A percentile compares a stretch with the other conserved stretches of the same genome.
Evolutionary conservation across 2,329 filamentous ascomycete species (phyloP).

Genomic region (Fusarium goolgardi): DNA sequence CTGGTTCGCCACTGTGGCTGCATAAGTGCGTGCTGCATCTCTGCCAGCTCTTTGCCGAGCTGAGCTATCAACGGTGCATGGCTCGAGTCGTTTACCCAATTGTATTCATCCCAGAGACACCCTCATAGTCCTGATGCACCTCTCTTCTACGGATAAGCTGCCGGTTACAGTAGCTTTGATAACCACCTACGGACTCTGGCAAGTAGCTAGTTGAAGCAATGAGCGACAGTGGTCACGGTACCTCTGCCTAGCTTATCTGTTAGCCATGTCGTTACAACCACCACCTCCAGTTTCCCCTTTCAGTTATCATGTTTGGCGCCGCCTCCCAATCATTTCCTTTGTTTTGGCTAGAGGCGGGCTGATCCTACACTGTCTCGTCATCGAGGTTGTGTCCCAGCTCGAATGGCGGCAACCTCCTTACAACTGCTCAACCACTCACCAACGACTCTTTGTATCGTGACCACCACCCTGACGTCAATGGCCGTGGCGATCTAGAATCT

Average conservation of each 20-base stretch:
- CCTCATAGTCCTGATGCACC: constrained; percentile 8
- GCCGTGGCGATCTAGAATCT: constrained; percentile 35
- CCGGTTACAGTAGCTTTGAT: constrained; percentile 19
- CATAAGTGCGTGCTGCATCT: constrained; percentile 1
- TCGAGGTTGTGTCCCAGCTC: constrained; percentile 15
- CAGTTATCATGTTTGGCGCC: constrained; percentile 3
- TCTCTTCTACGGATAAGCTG: constrained; percentile 7
- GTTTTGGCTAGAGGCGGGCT: constrained; percentile 21
- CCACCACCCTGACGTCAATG: constrained; percentile 49
- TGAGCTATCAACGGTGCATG: constrained; percentile 24
- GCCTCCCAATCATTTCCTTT: constrained; percentile 30
- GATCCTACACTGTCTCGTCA: constrained; percentile 36
- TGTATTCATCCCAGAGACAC: constrained; percentile 20
- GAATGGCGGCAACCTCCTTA: constrained; percentile 28
- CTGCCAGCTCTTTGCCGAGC: constrained; percentile 22
- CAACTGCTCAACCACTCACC: constrained; percentile 15
- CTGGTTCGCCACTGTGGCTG: constrained; percentile 31
- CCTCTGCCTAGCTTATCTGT: constrained; percentile 31
- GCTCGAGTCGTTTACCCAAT: constrained; percentile 24
- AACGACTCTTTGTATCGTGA: constrained; percentile 38
- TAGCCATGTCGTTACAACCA: constrained; percentile 30
- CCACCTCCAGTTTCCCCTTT: constrained; percentile 9
- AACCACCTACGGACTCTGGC: constrained; percentile 1
- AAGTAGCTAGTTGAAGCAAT: constrained; percentile 20
- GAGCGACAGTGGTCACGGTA: constrained; percentile 35